Evolutionary conservation across 768 basidiomycete species (phyloP), one percentile per base, ranked within the genome.

Genomic region (Suillus bovinus): DNA sequence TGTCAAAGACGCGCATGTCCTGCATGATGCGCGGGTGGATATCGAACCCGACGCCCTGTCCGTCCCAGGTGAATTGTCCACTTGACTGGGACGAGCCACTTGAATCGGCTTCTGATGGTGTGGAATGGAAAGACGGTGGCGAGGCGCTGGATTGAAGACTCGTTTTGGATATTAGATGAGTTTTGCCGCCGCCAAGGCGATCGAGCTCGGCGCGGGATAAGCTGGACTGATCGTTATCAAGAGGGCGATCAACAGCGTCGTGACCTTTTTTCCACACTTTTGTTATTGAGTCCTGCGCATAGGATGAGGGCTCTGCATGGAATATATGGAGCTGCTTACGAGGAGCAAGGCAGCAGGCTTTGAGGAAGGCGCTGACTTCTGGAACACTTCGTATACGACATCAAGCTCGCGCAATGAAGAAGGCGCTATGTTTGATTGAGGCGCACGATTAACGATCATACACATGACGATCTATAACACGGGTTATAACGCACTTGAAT

Each of bases 401-500:
- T 84, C 78, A 38, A 87, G 69, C 64, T 86, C 83, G 22, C 78
- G 77, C 36, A 84, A 61, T 9, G 85, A 80, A 4, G 82, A 72
- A 7, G 75, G 65, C 3, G 82, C 76, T 72, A 87, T 74, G 34
- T 76, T 80, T 4, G 83, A 84, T 17, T 68, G 75, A 0, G 86
- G 83, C 2, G 83, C 80, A 17, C 77, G 75, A 9, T 81, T 82
- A 2, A 82, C 80, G 5, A 87, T 71, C 57, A 86, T 77, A 63
- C 85, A 84, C 81, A 87, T 80, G 9, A 84, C 79, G 58, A 87
- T 79, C 89, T 91, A 67, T 20, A 5, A 39, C 11, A 39, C 13
- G 34, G 44, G 38, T 41, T 8, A 22, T n/a, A 42, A 20, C 17
- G 34, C 29, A 27, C 58, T 14, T 31, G 20, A 34, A 53, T 62